phyloP scores from a whole-genome alignment of 768 basidiomycete species.

The Pisolithus tinctorius region DNA sequence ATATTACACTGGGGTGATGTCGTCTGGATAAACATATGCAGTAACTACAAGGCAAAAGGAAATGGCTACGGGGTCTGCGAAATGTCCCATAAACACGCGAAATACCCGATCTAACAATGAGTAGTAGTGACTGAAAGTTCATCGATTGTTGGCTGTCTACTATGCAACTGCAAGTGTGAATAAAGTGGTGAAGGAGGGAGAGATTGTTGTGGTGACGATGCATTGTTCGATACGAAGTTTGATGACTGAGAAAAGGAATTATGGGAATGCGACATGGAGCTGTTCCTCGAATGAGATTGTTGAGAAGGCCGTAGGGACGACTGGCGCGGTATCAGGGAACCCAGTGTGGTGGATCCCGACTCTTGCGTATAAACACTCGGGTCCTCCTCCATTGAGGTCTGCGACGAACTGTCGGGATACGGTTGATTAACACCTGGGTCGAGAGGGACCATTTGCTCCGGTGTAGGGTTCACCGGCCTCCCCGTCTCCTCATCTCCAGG shows the following conservation, averaged over 20 bases:
- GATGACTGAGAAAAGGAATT: conserved; percentile 16
- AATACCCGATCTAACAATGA: too few species aligned
- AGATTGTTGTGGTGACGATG: conserved; percentile 26
- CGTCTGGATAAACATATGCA: too few species aligned
- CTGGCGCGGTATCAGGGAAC: conserved; percentile 26
- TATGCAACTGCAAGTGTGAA: conserved; percentile 21
- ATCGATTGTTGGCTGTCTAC: conserved; percentile 28
- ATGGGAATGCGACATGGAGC: conserved; percentile 24
- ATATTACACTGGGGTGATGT: too few species aligned
- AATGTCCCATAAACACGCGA: too few species aligned
- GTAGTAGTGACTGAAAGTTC: conserved; percentile 7
- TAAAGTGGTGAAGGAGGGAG: conserved; percentile 25
- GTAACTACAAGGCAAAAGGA: too few species aligned
- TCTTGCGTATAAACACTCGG: conserved; percentile 25
- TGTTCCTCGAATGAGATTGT: conserved; percentile 20
- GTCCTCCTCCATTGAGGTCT: conserved; percentile 11
- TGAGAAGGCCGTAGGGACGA: conserved; percentile 28
- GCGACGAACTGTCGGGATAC: conserved; percentile 35
- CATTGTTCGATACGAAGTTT: conserved; percentile 9
- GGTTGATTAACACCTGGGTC: conserved; percentile 38
- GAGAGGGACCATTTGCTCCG: conserved; percentile 36
- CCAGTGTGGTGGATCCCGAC: conserved; percentile 30
- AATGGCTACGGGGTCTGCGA: too few species aligned
- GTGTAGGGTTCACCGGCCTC: conserved; percentile 49
- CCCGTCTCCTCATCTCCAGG: conserved; percentile 15